Evolutionary conservation across 352 stramenopile species (phyloP).

Genomic region (Phytophthora meadii): DNA sequence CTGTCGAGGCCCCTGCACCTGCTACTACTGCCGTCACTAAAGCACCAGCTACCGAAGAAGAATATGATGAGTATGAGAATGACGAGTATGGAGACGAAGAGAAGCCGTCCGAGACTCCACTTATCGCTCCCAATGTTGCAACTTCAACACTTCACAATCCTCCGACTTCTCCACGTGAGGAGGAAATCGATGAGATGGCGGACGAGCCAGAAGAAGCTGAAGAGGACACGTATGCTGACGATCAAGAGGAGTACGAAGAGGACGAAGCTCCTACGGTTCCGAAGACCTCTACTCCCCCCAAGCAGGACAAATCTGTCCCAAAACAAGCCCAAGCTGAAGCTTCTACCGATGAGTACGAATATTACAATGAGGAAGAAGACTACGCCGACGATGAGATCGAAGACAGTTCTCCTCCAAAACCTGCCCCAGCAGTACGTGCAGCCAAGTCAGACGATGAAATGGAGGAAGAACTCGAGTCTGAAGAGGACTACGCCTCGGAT

Average conservation of each 20-base stretch:
- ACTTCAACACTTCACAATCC: slow-evolving; percentile 4
- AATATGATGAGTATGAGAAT: slow-evolving; percentile 66
- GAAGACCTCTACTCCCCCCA: not conserved
- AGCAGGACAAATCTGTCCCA: not conserved
- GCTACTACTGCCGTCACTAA: slow-evolving; percentile 1
- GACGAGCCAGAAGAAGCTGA: slow-evolving; percentile 17
- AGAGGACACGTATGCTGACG: slow-evolving; percentile 42
- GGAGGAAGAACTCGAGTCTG: slow-evolving; percentile 47
- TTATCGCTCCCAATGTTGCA: not conserved
- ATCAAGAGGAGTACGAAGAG: slow-evolving; percentile 52
- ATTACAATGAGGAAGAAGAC: slow-evolving; percentile 33
- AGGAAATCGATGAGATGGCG: slow-evolving; percentile 28
- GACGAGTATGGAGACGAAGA: slow-evolving; percentile 39
- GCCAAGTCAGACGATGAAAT: slow-evolving; percentile 38
- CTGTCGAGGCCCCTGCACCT: not conserved
- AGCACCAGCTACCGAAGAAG: slow-evolving; percentile 30
- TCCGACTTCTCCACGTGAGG: slow-evolving; percentile 19
- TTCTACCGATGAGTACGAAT: slow-evolving; percentile 33
- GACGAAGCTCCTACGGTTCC: slow-evolving; percentile 27
- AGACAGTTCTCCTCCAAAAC: slow-evolving; percentile 25
- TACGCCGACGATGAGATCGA: slow-evolving; percentile 35
- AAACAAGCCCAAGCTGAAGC: slow-evolving; percentile 3
- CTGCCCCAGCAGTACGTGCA: not conserved
- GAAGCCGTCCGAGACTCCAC: slow-evolving; percentile 7
- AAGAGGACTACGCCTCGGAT: slow-evolving; percentile 73